Conservation (phyloP, 2,329 filamentous ascomycete species). For the Alternaria gansuensis region DNA sequence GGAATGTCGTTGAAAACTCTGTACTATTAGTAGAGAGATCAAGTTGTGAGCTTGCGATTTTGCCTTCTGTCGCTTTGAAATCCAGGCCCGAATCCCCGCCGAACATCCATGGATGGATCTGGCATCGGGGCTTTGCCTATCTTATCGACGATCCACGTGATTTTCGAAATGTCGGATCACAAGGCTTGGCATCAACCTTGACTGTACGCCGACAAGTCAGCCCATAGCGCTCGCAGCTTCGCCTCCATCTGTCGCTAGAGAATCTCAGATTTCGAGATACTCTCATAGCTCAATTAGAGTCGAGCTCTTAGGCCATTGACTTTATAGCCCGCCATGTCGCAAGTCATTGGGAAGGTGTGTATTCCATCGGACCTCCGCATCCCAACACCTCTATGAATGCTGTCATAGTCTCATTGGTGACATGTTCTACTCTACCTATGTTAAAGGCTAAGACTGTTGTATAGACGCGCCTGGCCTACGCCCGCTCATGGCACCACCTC, state of each 20-base stretch:
- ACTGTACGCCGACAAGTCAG: slow-evolving; percentile 22
- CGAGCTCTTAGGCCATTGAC: slow-evolving; percentile 34
- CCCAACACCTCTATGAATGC: slow-evolving; percentile 1
- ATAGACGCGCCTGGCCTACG: slow-evolving; percentile 95
- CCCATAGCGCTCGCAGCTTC: slow-evolving; percentile 13
- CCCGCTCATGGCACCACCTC: slow-evolving; percentile 93
- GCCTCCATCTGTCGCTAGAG: slow-evolving; percentile 4
- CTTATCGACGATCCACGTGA: slow-evolving; percentile 25
- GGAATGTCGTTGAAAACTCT: background rate
- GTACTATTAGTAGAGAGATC: slow-evolving; percentile 15
- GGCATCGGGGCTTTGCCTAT: slow-evolving; percentile 4
- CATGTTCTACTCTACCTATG: slow-evolving; percentile 1
- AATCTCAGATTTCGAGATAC: background rate
- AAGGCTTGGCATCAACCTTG: slow-evolving; percentile 28
- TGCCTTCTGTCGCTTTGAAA: slow-evolving; percentile 45
- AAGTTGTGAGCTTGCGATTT: slow-evolving; percentile 24
- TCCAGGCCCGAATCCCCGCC: slow-evolving; percentile 28
- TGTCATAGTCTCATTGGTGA: background rate
- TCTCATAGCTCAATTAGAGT: background rate
- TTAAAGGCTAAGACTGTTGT: slow-evolving; percentile 14
- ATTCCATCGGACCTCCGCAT: slow-evolving; percentile 35
- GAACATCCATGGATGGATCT: slow-evolving; percentile 10
- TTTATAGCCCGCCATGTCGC: slow-evolving; percentile 69
- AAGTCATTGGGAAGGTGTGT: slow-evolving; percentile 77
- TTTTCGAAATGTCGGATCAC: slow-evolving; percentile 24